phyloP scores from a whole-genome alignment of 495 filamentous ascomycete genomes.

The Xylaria flabelliformis region DNA sequence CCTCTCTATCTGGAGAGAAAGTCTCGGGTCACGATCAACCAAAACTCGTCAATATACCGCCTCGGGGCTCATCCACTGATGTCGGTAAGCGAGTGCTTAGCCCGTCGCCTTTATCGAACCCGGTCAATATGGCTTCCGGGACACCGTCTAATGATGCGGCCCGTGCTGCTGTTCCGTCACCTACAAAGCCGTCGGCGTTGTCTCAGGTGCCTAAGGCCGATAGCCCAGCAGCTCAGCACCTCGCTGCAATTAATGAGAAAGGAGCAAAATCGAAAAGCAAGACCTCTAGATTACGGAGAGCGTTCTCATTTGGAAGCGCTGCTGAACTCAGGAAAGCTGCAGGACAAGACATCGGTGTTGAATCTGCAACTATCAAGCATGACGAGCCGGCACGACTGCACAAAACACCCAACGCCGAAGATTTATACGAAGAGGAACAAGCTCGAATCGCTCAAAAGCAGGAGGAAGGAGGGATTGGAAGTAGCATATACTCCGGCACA shows the following conservation, averaged over 20 bases:
- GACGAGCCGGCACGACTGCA: conserved; percentile 69
- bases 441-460: conserved; percentile 89
- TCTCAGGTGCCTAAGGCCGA: conserved; percentile 36
- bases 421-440: conserved; percentile 72
- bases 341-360: conserved; percentile 62
- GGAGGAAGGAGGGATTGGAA: conserved; percentile 88
- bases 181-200: conserved; percentile 45
- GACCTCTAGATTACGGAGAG: conserved; percentile 87
- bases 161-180: conserved; percentile 42
- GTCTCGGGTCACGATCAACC: conserved; percentile 57
- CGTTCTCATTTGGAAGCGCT: conserved; percentile 97
- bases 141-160: conserved; percentile 44
- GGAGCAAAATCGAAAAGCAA: conserved; percentile 72
- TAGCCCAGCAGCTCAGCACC: conserved; percentile 79
- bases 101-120: conserved; percentile 89
- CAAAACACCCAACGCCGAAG: conserved; percentile 76
- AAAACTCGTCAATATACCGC: conserved; percentile 67
- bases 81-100: conserved; percentile 71
- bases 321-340: conserved; percentile 84
- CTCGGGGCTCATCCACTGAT: conserved; percentile 74
- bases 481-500: conserved; percentile 91
- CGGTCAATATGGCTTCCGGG: conserved; percentile 65
- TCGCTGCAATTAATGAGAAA: conserved; percentile 81
- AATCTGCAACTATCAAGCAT: conserved; percentile 53
- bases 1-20: conserved; percentile 47